Conservation (phyloP, 768 basidiomycete genomes). For the Pleurotus sapidus region DNA sequence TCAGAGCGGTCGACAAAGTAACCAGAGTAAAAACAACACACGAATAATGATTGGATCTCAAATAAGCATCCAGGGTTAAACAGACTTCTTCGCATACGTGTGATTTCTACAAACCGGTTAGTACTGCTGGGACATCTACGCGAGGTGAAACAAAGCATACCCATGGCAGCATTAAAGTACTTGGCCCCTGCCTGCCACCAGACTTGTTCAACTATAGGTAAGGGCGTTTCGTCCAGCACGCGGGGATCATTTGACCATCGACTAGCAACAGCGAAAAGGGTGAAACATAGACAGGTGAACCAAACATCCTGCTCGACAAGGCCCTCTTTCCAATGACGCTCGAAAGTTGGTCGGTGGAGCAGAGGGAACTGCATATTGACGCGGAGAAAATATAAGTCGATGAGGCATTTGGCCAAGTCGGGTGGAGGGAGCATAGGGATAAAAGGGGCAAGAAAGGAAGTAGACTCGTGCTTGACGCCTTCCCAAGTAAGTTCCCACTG, state of each 20-base stretch:
- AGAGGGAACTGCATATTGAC: constrained; percentile 61
- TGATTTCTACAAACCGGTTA: constrained; percentile 38
- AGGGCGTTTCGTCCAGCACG: constrained; percentile 35
- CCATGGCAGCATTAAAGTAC: constrained; percentile 56
- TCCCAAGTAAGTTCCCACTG: constrained; percentile 65
- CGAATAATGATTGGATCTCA: constrained; percentile 58
- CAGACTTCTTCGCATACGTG: constrained; percentile 45
- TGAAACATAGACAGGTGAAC: constrained; percentile 60
- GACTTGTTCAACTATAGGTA: constrained; percentile 23
- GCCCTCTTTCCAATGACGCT: constrained; percentile 51
- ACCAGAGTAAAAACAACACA: constrained; percentile 23
- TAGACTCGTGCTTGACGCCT: constrained; percentile 32
- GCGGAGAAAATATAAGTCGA: constrained; percentile 67
- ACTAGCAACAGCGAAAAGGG: constrained; percentile 68
- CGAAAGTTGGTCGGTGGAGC: constrained; percentile 70
- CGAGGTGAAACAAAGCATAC: constrained; percentile 22
- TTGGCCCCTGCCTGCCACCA: constrained; percentile 59
- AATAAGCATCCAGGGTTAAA: constrained; percentile 57
- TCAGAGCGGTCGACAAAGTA: not conserved
- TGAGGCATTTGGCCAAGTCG: constrained; percentile 55
- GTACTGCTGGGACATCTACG: not conserved
- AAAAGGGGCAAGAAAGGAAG: constrained; percentile 27
- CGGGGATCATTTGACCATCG: constrained; percentile 64
- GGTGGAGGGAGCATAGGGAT: constrained; percentile 56
- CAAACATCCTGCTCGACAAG: constrained; percentile 53